Conservation (phyloP, 805 yeast genomes). For the Suhomyces sp. region DNA sequence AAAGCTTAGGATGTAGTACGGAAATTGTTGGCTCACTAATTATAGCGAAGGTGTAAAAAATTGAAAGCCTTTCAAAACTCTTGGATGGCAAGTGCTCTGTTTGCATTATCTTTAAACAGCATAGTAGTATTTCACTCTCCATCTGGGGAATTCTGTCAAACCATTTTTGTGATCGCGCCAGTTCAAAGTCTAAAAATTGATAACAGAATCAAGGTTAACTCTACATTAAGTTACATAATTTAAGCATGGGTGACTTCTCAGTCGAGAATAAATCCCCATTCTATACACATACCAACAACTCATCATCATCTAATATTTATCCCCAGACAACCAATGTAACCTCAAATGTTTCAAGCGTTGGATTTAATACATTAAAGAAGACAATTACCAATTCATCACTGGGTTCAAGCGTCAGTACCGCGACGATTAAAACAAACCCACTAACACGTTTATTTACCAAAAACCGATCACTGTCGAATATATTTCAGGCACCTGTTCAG, state of each 20-base stretch:
- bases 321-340: constrained; percentile 3
- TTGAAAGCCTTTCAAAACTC: constrained; percentile 16
- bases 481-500: constrained; percentile 9
- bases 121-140: background rate
- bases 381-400: constrained; percentile 25
- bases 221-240: background rate
- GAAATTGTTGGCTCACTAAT: constrained; percentile 8
- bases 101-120: constrained; percentile 4
- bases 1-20: constrained; percentile 11
- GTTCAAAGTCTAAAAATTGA: background rate
- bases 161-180: background rate
- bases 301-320: constrained; percentile 8
- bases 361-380: constrained; percentile 32
- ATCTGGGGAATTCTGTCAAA: background rate
- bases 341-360: constrained; percentile 13
- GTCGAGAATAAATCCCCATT: constrained; percentile 5
- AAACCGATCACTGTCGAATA: constrained; percentile 21
- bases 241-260: background rate
- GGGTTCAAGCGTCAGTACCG: constrained; percentile 17
- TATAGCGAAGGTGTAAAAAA: constrained; percentile 14
- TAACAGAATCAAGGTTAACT: background rate
- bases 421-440: constrained; percentile 26
- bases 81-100: constrained; percentile 6
- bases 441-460: constrained; percentile 29
- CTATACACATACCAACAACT: constrained; percentile 9